Conservation (phyloP, 768 basidiomycete species). For the Clavaria fumosa region DNA sequence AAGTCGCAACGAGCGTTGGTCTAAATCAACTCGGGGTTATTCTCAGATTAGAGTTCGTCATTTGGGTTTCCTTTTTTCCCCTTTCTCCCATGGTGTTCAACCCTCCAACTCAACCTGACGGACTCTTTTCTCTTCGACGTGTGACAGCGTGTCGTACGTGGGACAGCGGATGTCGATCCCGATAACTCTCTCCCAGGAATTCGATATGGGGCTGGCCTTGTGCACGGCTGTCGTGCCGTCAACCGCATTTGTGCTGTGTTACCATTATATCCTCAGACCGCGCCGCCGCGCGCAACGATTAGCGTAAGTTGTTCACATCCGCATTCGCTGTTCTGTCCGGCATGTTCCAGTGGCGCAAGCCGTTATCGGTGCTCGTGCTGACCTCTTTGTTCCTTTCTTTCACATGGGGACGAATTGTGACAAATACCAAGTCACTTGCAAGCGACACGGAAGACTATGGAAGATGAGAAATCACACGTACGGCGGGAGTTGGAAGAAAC, state of each 20-base stretch:
- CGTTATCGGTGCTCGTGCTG: too few species aligned
- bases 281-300: slow-evolving; percentile 36
- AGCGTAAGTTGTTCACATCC: slow-evolving; percentile 24
- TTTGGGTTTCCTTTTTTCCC: slow-evolving; percentile 8
- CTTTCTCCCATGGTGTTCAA: too few species aligned
- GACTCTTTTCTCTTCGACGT: slow-evolving; percentile 9
- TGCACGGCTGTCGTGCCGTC: slow-evolving; percentile 41
- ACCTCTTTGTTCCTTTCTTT: too few species aligned
- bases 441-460: slow-evolving; percentile 43
- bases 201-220: slow-evolving; percentile 30
- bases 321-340: too few species aligned
- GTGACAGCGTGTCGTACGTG: slow-evolving; percentile 35
- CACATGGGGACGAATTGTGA: not conserved
- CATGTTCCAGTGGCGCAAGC: too few species aligned
- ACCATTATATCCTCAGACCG: slow-evolving; percentile 43
- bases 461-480: slow-evolving; percentile 42
- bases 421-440: slow-evolving; percentile 40
- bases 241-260: slow-evolving; percentile 33
- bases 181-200: slow-evolving; percentile 37
- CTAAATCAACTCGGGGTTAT: slow-evolving; percentile 33
- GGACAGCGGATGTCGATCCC: slow-evolving; percentile 45
- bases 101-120: too few species aligned
- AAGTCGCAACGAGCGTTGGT: slow-evolving; percentile 30
- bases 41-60: slow-evolving; percentile 40
- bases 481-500: slow-evolving; percentile 51